Evolutionary conservation across 2,329 filamentous ascomycete species (phyloP), one percentile per base, ranked within the genome.

Genomic region (Diaporthe longicolla): DNA sequence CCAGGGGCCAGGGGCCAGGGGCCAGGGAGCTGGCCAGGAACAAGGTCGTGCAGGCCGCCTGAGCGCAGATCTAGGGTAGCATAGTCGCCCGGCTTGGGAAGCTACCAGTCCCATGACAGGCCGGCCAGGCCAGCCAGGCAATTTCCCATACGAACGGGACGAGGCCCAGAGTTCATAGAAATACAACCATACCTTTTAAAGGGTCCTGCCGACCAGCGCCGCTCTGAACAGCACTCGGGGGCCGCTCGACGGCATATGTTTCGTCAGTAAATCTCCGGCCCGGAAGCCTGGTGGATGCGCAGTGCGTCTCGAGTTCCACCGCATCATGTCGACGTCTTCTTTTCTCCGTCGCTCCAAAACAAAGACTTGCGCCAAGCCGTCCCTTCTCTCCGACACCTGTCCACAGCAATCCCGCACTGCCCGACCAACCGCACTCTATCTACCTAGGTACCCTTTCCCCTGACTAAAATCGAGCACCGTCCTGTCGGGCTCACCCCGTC

Each of bases 241-340:
- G 43, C 19, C 37, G 10, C 37, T 29, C 32, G 43, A 35, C 61
- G 61, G 43, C 61, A 29, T 11, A 50, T 48, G 43, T 50, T 66
- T 66, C 63, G 63, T 54, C 63, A 68, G 15, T 26, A 68, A 68
- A 68, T 68, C 63, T 68, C 63, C 63, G 63, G 48, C 32, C 32
- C 45, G 59, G 59, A 35, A 29, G 4, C n/a, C 48, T 24, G 45
- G 45, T 50, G 45, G 24, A 45, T 50, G 61, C 48, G 61, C 61
- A 50, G 43, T 65, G 61, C 43, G 17, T 66, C 45, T 66, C 63
- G 63, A 40, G 63, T 54, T 54, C 45, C 63, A 54, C 63, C 32
- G 37, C 45, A 52, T 19, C 29, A 26, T 40, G 37, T 40, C 45
- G n/a, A 32, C 61, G 29, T 45, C 17, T 24, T 29, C 32, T 4